Conservation (phyloP, 164 flowering plant genomes). For the Tinospora cordifolia region DNA sequence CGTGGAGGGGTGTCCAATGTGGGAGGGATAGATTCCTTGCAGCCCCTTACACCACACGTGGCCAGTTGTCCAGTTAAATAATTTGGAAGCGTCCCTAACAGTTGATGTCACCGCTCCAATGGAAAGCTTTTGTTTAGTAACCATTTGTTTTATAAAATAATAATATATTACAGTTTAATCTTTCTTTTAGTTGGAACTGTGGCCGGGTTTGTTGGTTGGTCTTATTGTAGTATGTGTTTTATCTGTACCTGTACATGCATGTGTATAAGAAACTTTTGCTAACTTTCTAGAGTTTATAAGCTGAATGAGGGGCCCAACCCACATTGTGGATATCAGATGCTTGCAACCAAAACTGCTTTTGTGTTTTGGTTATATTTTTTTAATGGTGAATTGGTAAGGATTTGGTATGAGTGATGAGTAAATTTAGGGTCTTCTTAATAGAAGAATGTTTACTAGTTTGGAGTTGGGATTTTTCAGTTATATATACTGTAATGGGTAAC, state of each 20-base stretch:
- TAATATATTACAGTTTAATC: neutral
- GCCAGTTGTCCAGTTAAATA: conserved; percentile 3
- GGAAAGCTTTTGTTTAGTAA: too few species aligned
- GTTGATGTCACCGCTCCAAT: neutral
- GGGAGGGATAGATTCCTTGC: conserved; percentile 1
- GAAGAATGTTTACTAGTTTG: too few species aligned
- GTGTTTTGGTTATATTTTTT: neutral
- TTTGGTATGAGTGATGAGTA: neutral
- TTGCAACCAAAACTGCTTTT: neutral
- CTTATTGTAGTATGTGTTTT: neutral
- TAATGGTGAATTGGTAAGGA: neutral
- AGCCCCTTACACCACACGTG: neutral
- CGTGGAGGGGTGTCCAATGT: conserved; percentile 2
- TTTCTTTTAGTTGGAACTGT: neutral
- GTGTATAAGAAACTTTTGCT: neutral
- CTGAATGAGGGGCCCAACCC: neutral
- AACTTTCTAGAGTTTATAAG: neutral
- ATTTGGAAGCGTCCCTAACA: neutral
- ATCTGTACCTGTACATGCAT: neutral
- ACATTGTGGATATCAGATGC: conserved; percentile 4
- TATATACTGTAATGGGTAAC: too few species aligned
- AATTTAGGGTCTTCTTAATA: too few species aligned
- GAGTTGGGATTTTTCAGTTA: too few species aligned
- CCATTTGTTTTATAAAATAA: neutral
- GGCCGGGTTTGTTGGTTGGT: neutral